Percentiles rank a stretch among this genome's conserved stretches.
phyloP scores from a whole-genome alignment of 441 rosid genomes.

The Monsonia emarginata region DNA sequence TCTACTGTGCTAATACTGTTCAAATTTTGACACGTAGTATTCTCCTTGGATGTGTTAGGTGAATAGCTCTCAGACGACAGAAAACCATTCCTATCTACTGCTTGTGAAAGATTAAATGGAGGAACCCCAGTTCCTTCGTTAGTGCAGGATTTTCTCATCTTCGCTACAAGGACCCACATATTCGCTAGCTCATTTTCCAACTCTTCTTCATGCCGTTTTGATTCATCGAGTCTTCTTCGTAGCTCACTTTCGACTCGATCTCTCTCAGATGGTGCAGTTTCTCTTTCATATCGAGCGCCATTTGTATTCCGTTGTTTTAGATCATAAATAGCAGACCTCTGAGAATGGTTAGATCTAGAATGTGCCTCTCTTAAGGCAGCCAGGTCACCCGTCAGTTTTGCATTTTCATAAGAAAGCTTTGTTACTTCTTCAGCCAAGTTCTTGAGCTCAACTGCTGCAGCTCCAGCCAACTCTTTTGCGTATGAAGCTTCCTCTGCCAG shows the following conservation, averaged over 20 bases:
- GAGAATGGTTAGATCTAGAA: conserved; percentile 25
- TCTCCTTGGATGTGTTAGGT: conserved; percentile 18
- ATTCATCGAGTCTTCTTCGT: conserved; percentile 37
- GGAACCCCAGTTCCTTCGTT: conserved; percentile 20
- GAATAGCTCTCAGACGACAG: conserved; percentile 22
- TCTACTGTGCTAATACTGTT: conserved; percentile 24
- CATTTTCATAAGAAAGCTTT: conserved; percentile 68
- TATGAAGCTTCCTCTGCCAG: conserved; percentile 77
- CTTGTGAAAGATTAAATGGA: conserved; percentile 17
- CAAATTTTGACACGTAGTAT: conserved; percentile 22
- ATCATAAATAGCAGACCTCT: conserved; percentile 24
- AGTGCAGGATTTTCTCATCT: conserved; percentile 32
- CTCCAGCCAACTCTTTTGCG: conserved; percentile 85
- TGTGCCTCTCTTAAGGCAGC: conserved; percentile 35
- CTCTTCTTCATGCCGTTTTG: conserved; percentile 41
- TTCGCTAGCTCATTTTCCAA: conserved; percentile 56
- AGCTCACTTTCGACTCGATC: conserved; percentile 34
- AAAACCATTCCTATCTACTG: conserved; percentile 27
- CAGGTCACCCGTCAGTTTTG: conserved; percentile 49
- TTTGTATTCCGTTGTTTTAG: conserved; percentile 24
- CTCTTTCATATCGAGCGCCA: conserved; percentile 30
- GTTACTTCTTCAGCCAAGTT: conserved; percentile 92
- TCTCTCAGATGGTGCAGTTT: conserved; percentile 36
- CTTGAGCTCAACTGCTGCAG: conserved; percentile 82
- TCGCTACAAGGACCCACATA: conserved; percentile 52